These are phyloP conservation scores for Diplodia mutila DNA, from an alignment of 2,329 filamentous ascomycete genomes.

Conservation along the genomic window DNA sequence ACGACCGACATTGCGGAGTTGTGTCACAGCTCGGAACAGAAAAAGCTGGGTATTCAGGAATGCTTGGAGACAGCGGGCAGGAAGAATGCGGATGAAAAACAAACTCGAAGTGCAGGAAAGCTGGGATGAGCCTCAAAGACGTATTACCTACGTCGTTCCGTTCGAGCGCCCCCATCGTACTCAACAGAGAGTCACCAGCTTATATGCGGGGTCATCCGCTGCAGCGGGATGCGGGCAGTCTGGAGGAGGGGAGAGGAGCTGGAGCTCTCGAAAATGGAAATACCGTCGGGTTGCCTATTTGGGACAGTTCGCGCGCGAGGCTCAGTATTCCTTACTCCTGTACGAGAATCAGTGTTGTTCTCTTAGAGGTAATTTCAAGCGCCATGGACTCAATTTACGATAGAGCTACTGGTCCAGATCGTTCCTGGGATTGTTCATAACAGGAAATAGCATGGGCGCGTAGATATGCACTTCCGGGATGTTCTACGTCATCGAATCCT, in stretches of 20 bases:
- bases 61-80: not conserved
- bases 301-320: slow-evolving; percentile 10
- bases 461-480: not conserved
- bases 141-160: not conserved
- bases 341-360: not conserved
- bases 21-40: not conserved
- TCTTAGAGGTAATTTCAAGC: not conserved
- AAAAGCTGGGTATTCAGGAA: not conserved
- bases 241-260: slow-evolving; percentile 18
- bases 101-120: not conserved
- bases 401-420: not conserved
- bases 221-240: slow-evolving; percentile 6
- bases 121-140: not conserved
- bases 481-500: not conserved
- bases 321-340: not conserved
- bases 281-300: slow-evolving; percentile 19
- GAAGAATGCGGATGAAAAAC: not conserved
- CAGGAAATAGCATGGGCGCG: not conserved
- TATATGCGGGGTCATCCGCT: slow-evolving; percentile 13
- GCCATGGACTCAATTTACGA: not conserved
- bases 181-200: not conserved
- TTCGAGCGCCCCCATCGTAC: not conserved
- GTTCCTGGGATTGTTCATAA: not conserved
- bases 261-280: slow-evolving; percentile 20
- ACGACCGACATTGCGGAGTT: slow-evolving; percentile 39